Evolutionary conservation across 805 yeast species (phyloP).

Genomic region (Debaryomyces maramus): DNA sequence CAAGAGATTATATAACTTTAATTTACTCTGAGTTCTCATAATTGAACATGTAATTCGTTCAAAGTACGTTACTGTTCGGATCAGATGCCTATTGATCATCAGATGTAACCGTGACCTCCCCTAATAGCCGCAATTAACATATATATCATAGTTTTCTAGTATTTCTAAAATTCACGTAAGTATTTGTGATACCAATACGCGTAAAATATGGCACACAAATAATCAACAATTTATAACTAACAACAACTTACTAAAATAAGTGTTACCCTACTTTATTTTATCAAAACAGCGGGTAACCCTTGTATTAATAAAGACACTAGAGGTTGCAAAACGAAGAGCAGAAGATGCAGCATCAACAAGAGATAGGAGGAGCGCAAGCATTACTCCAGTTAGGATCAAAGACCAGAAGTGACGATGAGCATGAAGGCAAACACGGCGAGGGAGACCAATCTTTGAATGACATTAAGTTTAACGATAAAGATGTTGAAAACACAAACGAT

Average conservation of each 20-base stretch:
- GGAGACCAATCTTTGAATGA: constrained; percentile 5
- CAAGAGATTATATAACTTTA: too few species aligned
- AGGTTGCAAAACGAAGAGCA: constrained; percentile 2
- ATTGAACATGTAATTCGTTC: too few species aligned
- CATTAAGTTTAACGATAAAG: constrained; percentile 2
- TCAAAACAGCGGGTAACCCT: constrained; percentile 15
- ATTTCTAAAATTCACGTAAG: too few species aligned
- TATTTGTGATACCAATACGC: too few species aligned
- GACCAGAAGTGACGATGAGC: constrained; percentile 17
- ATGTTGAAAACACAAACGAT: constrained; percentile 4
- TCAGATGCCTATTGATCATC: too few species aligned
- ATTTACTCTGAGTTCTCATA: too few species aligned
- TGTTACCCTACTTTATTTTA: constrained; percentile 14
- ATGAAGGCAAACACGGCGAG: constrained; percentile 7
- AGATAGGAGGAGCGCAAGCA: constrained; percentile 49
- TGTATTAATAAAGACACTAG: background rate
- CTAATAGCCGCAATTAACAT: too few species aligned
- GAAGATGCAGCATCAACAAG: constrained; percentile 35
- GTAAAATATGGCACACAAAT: background rate
- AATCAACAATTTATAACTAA: background rate
- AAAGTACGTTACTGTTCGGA: too few species aligned
- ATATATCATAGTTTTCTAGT: too few species aligned
- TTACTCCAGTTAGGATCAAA: constrained; percentile 42
- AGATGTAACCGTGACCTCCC: too few species aligned
- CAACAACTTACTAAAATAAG: background rate